Evolutionary conservation across 495 filamentous ascomycete species (phyloP).

Genomic region (Trichodelitschia bisporula): DNA sequence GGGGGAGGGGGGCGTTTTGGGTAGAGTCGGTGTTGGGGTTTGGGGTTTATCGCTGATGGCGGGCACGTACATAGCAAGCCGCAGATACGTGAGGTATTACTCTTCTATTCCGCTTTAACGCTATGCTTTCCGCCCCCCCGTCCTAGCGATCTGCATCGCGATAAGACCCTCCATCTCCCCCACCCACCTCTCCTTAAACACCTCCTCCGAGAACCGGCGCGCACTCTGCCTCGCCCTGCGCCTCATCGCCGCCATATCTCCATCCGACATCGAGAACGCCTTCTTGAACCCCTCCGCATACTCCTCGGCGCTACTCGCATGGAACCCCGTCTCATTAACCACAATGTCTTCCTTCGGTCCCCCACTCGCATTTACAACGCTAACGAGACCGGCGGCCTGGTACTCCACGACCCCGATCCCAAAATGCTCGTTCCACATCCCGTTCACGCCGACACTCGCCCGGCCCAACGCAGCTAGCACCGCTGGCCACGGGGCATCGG

Average conservation of each 20-base stretch:
- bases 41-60: too few species aligned
- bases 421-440: conserved; percentile 99
- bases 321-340: conserved; percentile 51
- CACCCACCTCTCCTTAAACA: conserved; percentile 56
- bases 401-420: conserved; percentile 98
- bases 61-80: too few species aligned
- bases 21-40: too few species aligned
- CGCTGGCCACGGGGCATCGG: conserved; percentile 68
- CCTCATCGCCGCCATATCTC: conserved; percentile 49
- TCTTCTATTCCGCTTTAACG: too few species aligned
- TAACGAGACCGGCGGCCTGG: conserved; percentile 77
- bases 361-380: conserved; percentile 76
- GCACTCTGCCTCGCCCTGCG: conserved; percentile 49
- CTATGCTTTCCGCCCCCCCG: too few species aligned
- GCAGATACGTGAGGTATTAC: too few species aligned
- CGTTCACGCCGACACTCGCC: conserved; percentile 70
- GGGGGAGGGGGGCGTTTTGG: too few species aligned
- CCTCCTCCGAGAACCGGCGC: conserved; percentile 64
- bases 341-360: conserved; percentile 90
- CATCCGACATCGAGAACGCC: conserved; percentile 37
- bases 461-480: conserved; percentile 52
- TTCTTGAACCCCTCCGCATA: conserved; percentile 59
- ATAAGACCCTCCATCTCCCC: conserved; percentile 47
- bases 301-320: conserved; percentile 46
- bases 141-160: conserved; percentile 20